Percentiles rank a stretch among this genome's conserved stretches.
Conservation (phyloP, 2,329 filamentous ascomycete genomes). For the Huntiella savannae region DNA sequence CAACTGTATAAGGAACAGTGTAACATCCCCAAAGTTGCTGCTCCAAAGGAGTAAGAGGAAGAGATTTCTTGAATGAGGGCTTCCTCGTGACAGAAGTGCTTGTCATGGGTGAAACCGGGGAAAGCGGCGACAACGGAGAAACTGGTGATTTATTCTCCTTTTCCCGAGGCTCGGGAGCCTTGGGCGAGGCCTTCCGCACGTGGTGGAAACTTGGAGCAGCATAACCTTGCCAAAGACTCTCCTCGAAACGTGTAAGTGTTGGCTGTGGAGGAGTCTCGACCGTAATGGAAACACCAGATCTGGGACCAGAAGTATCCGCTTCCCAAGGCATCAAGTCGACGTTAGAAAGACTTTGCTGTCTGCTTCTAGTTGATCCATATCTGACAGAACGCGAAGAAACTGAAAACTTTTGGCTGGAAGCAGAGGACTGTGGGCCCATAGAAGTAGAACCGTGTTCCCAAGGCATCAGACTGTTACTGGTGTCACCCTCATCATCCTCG, state of each 20-base stretch:
- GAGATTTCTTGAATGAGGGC: neutral
- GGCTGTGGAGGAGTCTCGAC: neutral
- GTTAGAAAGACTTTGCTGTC: neutral
- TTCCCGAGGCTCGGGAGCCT: neutral
- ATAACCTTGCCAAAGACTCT: conserved; percentile 2
- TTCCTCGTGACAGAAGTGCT: neutral
- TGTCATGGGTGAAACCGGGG: neutral
- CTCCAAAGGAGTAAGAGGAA: conserved; percentile 1
- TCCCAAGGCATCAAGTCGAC: conserved; percentile 3
- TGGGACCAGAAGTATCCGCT: neutral
- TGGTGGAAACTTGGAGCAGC: conserved; percentile 4
- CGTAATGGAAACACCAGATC: neutral
- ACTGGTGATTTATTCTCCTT: neutral
- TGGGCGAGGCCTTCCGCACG: neutral
- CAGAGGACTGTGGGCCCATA: neutral
- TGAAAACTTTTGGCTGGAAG: neutral
- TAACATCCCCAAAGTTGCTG: conserved; percentile 7
- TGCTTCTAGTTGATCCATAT: neutral
- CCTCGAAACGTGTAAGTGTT: neutral
- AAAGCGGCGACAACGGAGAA: neutral
- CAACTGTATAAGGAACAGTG: neutral
- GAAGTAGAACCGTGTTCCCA: conserved; percentile 1
- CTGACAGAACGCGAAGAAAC: neutral
- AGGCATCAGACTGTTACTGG: neutral
- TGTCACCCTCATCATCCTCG: neutral